Evolutionary conservation across 768 basidiomycete genomes (phyloP).

Genomic region (Candolleomyces eurysporus): DNA sequence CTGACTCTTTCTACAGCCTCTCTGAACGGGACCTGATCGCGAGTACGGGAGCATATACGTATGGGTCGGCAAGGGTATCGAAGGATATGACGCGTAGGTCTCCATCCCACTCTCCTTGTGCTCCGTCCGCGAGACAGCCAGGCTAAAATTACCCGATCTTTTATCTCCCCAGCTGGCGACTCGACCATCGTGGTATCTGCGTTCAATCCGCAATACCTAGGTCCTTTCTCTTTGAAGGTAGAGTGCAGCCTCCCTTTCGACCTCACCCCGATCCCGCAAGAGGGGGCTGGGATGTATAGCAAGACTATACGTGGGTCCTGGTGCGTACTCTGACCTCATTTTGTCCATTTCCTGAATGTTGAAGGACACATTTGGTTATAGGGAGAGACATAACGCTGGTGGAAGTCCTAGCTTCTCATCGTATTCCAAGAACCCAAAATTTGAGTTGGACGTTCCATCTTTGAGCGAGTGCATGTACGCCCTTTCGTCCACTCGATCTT

Average conservation of each 20-base stretch:
- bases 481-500: conserved; percentile 45
- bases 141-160: background rate
- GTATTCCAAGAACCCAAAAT: conserved; percentile 71
- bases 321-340: conserved; percentile 37
- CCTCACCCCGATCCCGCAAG: conserved; percentile 66
- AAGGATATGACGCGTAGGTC: conserved; percentile 52
- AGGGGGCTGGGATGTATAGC: conserved; percentile 90
- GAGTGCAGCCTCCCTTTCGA: conserved; percentile 62
- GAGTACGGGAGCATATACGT: conserved; percentile 79
- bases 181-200: conserved; percentile 86
- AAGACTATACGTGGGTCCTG: conserved; percentile 71
- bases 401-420: conserved; percentile 66
- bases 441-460: conserved; percentile 51
- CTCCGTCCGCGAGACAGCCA: background rate
- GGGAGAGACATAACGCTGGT: conserved; percentile 57
- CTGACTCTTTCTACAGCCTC: conserved; percentile 33
- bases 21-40: conserved; percentile 66
- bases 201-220: conserved; percentile 72
- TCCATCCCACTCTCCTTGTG: background rate
- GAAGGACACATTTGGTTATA: conserved; percentile 19
- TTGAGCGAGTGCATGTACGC: conserved; percentile 1
- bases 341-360: background rate
- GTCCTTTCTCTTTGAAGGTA: conserved; percentile 61
- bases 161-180: conserved; percentile 54
- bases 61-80: conserved; percentile 63